Conservation (phyloP, 805 yeast genomes). For the Metschnikowia drakensbergensis region DNA sequence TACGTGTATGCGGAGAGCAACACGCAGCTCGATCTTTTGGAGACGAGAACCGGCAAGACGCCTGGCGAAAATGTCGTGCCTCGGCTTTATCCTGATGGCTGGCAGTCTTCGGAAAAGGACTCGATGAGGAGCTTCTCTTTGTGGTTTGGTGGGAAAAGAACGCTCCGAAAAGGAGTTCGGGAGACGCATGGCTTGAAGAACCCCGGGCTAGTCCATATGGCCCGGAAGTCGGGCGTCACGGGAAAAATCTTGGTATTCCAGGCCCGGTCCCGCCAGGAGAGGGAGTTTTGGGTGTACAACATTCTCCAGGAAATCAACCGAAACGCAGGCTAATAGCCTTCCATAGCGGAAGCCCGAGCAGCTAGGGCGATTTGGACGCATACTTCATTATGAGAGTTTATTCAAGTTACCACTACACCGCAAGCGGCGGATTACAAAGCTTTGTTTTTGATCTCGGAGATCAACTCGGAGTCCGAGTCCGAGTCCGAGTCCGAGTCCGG, state of each 20-base stretch:
- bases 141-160: constrained; percentile 68
- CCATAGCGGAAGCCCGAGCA: too few relatives aligned
- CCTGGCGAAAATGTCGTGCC: constrained; percentile 64
- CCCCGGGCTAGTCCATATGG: constrained; percentile 44
- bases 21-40: constrained; percentile 54
- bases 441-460: constrained; percentile 10
- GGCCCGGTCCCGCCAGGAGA: constrained; percentile 76
- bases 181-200: constrained; percentile 24
- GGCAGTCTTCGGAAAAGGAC: constrained; percentile 79
- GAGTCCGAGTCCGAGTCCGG: constrained; percentile 11
- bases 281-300: constrained; percentile 74
- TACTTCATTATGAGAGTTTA: too few relatives aligned
- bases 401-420: too few relatives aligned
- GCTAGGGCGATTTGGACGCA: too few relatives aligned
- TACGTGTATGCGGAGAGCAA: constrained; percentile 72
- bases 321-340: constrained; percentile 17
- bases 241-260: constrained; percentile 71
- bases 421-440: background rate
- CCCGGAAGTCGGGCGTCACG: constrained; percentile 56
- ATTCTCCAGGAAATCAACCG: constrained; percentile 45
- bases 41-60: constrained; percentile 38
- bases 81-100: constrained; percentile 74
- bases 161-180: constrained; percentile 5
- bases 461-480: constrained; percentile 21
- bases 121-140: constrained; percentile 71